Percentiles rank a stretch among this genome's conserved stretches.
Evolutionary conservation across 495 filamentous ascomycete genomes (phyloP).

Genomic region (Xanthoparmelia taractica): DNA sequence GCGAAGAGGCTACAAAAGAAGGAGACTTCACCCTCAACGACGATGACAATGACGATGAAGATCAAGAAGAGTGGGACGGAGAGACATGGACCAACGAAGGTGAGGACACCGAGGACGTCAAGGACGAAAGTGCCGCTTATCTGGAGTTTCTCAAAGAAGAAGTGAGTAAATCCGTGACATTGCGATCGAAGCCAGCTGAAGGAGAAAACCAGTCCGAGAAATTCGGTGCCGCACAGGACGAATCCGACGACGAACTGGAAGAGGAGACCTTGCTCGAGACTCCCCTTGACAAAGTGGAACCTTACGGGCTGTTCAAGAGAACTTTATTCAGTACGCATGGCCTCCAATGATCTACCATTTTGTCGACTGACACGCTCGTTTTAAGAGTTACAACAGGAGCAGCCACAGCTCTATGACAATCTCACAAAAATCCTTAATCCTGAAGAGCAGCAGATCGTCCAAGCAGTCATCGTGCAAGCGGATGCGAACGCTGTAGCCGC

Average conservation of each 20-base stretch:
- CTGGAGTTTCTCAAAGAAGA: conserved; percentile 93
- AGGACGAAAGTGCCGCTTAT: conserved; percentile 89
- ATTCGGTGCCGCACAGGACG: conserved; percentile 60
- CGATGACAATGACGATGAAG: conserved; percentile 55
- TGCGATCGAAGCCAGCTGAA: conserved; percentile 17
- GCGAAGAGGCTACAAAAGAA: conserved; percentile 88
- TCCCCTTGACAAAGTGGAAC: conserved; percentile 88
- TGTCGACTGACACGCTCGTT: neutral
- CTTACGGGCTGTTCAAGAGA: conserved; percentile 77
- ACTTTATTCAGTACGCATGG: conserved; percentile 69
- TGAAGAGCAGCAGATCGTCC: conserved; percentile 75
- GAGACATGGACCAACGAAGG: conserved; percentile 66
- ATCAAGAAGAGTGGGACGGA: conserved; percentile 65
- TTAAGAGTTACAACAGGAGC: conserved; percentile 79
- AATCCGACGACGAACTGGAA: conserved; percentile 84
- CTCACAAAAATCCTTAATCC: conserved; percentile 69
- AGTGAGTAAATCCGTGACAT: conserved; percentile 38
- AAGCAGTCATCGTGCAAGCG: conserved; percentile 73
- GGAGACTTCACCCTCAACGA: conserved; percentile 66
- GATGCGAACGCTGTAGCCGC: conserved; percentile 47
- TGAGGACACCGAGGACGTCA: conserved; percentile 60
- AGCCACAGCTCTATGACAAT: conserved; percentile 78
- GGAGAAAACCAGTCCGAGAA: conserved; percentile 60
- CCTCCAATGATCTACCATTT: conserved; percentile 5
- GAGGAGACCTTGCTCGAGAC: conserved; percentile 89